Conservation (phyloP, 805 yeast genomes). For the Scheffersomyces amazonensis region DNA sequence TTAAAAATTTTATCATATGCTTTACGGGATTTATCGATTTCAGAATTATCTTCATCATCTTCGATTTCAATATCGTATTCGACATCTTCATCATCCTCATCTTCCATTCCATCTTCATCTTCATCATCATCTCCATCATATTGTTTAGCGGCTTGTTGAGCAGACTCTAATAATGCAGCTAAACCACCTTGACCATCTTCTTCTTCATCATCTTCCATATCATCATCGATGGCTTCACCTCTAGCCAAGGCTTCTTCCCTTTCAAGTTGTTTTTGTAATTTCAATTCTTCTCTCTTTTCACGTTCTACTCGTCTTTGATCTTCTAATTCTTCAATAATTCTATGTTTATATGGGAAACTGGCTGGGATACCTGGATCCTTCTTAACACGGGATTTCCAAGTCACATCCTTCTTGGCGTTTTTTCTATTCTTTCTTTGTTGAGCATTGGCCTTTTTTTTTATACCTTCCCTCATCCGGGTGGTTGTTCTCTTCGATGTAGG, state of each 20-base stretch:
- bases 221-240: constrained; percentile 37
- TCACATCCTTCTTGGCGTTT: constrained; percentile 79
- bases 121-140: constrained; percentile 55
- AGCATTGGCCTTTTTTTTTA: constrained; percentile 92
- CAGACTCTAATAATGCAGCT: constrained; percentile 85
- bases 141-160: constrained; percentile 80
- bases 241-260: constrained; percentile 36
- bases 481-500: constrained; percentile 84
- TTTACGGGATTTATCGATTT: constrained; percentile 73
- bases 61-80: constrained; percentile 41
- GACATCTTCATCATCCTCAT: constrained; percentile 34
- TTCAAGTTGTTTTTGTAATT: constrained; percentile 48
- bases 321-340: constrained; percentile 71
- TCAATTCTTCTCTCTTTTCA: constrained; percentile 52
- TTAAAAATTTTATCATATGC: constrained; percentile 94
- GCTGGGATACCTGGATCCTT: constrained; percentile 96
- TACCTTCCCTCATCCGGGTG: constrained; percentile 94
- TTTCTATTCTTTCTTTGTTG: constrained; percentile 84
- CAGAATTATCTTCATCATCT: constrained; percentile 42
- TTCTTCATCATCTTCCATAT: constrained; percentile 33
- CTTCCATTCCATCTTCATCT: constrained; percentile 28
- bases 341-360: constrained; percentile 90
- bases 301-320: constrained; percentile 52
- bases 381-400: constrained; percentile 83
- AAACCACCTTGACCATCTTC: constrained; percentile 52